Base-by-base conservation (phyloP, 768 basidiomycete genomes). In the Tricholoma furcatifolium region DNA sequence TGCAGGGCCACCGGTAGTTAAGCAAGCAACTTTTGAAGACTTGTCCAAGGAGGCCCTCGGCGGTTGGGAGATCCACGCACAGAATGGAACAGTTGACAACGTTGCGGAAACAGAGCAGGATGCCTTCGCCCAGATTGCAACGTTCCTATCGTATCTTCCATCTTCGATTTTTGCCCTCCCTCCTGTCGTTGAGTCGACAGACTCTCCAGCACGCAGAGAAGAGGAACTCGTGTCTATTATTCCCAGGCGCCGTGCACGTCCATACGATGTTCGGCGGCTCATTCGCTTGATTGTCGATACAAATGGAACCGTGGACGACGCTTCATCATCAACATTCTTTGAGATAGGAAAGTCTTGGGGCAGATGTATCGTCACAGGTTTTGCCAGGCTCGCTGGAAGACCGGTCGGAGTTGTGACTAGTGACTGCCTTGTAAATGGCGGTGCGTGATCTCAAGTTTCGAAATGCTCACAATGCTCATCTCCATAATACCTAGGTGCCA, bases 331-430 rank as follows among this genome's bases (percentile, higher is more conserved):
- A 6, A 50, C 58, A 8, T 73, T 73, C 52, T 74, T 72, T 45
- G 73, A 74, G 53, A 73, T 73, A 40, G 73, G 73, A 2, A 53
- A 61, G 17, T 64, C 60, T 0, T 74, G 73, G 73, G 73, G 73
- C 23, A 55, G 59, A 46, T 68, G 61, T 52, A 70, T 72, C 17
- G 67, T 74, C 8, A 72, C 70, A 21, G 73, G 72, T 10, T 71
- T 74, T 54, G 72, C 73, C 6, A 66, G 73, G 35, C 60, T 73
- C 20, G 57, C 61, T 49, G 73, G 73, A 4, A 53, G 60, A 31
- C 67, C 73, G 9, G 59, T 73, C 17, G 73, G 71, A 38, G 57
- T 74, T 14, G 55, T 74, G 21, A 59, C 71, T 4, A 74, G 73
- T 51, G 72, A 74, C 47, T 74, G 73, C 43, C 65, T 61, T 24